Base-by-base conservation (phyloP, 345 rosid genomes). In the Salix brachista region DNA sequence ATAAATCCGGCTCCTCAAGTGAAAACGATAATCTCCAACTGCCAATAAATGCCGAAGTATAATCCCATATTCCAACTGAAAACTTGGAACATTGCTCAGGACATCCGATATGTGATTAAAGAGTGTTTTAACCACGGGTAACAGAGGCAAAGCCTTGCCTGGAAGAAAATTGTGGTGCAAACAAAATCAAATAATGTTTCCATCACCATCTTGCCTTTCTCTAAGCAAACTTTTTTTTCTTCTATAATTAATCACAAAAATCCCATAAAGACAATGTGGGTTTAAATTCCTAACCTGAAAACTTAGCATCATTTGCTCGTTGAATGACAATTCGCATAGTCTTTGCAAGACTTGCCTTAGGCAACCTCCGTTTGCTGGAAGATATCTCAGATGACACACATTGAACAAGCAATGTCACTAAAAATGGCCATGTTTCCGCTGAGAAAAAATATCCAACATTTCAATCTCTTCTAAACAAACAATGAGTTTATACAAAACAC, bases 341-440 rank as follows among this genome's bases (percentile, higher is more conserved):
- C 87, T 91, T 93, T 9, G 92, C 97, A 76, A 86, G 87, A 58
- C 73, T 75, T 64, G 82, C 79, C 85, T 91, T 93, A 25, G 98
- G 94, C 64, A 80, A 30, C 52, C 94, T 87, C 32, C 90, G 84
- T 81, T 93, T 95, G 87, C 90, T 85, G n/a, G 87, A 75, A 66
- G 94, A 87, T 71, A 91, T 86, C 87, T 95, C 99, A 78, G 77
- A 46, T 3, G 94, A 87, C 50, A 93, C 94, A 74, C 98, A 89
- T 50, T 84, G 90, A 42, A 84, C 77, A 44, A 94, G 95, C 84
- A 90, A 80, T 70, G 86, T 84, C 46, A 90, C 73, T 36, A 94
- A 80, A 85, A 88, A 94, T 1, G 97, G 97, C 97, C 98, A 94
- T 14, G 97, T 89, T 78, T 92, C 99, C 76, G 92, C 97, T 92